Conservation (phyloP, 192 early-diverging fungal species). For the Neocallimastix lanati region DNA sequence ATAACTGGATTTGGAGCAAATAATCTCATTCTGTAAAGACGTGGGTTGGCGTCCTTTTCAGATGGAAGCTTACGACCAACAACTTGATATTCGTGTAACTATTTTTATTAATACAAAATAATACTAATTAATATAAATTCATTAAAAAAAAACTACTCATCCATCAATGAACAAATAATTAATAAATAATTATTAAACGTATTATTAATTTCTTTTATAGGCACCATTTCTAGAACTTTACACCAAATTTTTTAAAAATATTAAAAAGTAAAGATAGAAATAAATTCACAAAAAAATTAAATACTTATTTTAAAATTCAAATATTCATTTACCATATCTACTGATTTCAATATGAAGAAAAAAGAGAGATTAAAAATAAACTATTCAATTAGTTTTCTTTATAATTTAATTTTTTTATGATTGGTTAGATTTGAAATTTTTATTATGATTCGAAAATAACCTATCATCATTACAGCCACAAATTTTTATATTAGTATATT, state of each 20-base stretch:
- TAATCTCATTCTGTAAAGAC: conserved; percentile 96
- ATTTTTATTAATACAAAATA: no score
- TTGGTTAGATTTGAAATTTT: background rate
- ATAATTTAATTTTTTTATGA: background rate
- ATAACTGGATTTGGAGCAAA: conserved; percentile 97
- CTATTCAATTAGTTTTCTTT: background rate
- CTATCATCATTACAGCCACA: background rate
- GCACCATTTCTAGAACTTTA: no score
- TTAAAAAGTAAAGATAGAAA: no score
- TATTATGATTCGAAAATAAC: background rate
- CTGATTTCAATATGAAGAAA: background rate
- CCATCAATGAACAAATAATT: no score
- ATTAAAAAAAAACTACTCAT: no score
- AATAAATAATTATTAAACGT: background rate
- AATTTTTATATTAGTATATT: background rate
- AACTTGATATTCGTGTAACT: conserved; percentile 51
- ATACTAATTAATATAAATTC: no score
- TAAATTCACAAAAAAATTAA: background rate
- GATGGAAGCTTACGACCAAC: conserved; percentile 88
- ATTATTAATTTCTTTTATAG: no score
- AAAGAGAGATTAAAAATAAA: background rate
- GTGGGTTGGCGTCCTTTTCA: conserved; percentile 75
- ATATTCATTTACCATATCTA: background rate
- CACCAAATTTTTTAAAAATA: no score
- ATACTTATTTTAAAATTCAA: background rate